Evolutionary conservation across 345 rosid species (phyloP), one percentile per base, ranked within the genome.

Genomic region (Eucalyptus polybractea): DNA sequence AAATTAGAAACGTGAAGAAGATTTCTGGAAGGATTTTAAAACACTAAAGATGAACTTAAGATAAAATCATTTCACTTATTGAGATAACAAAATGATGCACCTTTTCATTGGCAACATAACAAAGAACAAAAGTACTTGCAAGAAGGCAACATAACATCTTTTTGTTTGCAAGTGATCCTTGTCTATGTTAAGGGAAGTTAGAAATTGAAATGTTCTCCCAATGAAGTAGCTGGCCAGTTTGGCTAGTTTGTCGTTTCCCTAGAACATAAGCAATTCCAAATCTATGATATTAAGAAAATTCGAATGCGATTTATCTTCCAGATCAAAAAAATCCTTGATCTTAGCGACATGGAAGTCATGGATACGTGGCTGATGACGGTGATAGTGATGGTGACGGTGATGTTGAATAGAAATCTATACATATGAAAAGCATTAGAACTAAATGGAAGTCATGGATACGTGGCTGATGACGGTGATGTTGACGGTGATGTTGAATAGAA

Each of bases 151-250:
- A 4, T 9, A 54, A 54, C 60, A 99, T 99, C 99, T 97, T 97
- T 93, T 97, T 99, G 90, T 97, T 96, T 65, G 99, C 88, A 97
- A 87, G 11, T 98, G 95, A 3, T 93, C 94, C 91, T 93, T 94
- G 91, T 97, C 97, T 87, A 97, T 96, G 89, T 96, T 99, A 69
- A 97, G 98, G 65, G 89, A 86, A n/a, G 95, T 94, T 45, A 97
- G 95, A 93, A 97, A 97, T 62, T 95, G 96, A 91, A 94, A 97
- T 3, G 95, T 98, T 92, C 99, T 94, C 88, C 99, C 99, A 91
- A 97, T 96, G 93, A 97, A 97, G 91, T 94, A 97, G 60, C 25
- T 1, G 0, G 8, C 54, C 2, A 51, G 10, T 53, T 7, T 51
- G 56, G 22, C 60, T 9, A 54, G 27, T 22, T 56, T 56, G 29